Evolutionary conservation across 2,329 filamentous ascomycete species (phyloP).

Genomic region (Colletotrichum cuscutae): DNA sequence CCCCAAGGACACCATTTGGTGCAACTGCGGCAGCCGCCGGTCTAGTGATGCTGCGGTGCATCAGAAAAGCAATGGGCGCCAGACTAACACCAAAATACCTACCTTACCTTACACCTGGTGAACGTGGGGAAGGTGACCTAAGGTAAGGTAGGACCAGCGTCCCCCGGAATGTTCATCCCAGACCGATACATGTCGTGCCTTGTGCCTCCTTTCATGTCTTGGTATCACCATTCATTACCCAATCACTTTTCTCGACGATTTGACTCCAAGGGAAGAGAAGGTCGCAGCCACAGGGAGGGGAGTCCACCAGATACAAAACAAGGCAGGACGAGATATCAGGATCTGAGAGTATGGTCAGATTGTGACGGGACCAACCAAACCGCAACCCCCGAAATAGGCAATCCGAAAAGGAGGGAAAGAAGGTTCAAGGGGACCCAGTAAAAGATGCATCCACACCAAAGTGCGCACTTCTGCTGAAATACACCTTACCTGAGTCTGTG

Average conservation of each 20-base stretch:
- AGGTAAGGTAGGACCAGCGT: neutral
- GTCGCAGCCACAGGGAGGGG: too few relatives aligned
- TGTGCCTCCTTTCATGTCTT: neutral
- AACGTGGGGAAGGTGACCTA: neutral
- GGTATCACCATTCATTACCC: neutral
- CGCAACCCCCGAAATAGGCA: neutral
- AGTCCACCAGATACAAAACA: neutral
- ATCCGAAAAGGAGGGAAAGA: neutral
- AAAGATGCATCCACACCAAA: neutral
- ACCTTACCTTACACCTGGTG: too few relatives aligned
- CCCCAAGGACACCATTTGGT: neutral
- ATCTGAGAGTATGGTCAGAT: neutral
- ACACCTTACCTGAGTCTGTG: neutral
- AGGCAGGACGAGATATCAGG: neutral
- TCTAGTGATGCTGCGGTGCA: neutral
- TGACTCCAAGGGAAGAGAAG: neutral
- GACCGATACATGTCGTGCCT: neutral
- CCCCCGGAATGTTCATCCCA: neutral
- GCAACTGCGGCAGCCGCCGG: slow-evolving; percentile 4
- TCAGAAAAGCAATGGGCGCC: neutral
- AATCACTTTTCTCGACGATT: too few relatives aligned
- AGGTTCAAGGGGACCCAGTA: neutral
- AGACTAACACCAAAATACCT: slow-evolving; percentile 4
- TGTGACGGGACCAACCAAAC: neutral
- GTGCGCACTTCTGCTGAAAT: neutral